A percentile compares a stretch with the other conserved stretches of the same genome.
phyloP scores from a whole-genome alignment of 1,284 basidiomycete genomes.

The Cryptococcus sp. region DNA sequence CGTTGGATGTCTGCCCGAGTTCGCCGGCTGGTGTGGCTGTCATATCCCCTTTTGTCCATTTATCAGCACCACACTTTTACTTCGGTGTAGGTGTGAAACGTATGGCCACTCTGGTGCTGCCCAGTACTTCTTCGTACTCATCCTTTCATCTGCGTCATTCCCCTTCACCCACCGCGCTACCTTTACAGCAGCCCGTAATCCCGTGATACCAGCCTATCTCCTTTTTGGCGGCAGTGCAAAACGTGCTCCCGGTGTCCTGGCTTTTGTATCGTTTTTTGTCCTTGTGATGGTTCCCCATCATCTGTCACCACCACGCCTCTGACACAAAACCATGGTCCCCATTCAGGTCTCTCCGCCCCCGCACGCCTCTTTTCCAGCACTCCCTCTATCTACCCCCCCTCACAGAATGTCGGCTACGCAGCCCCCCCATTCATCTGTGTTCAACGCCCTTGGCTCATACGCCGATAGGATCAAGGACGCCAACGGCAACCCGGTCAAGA shows the following conservation, averaged over 20 bases:
- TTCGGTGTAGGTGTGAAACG: no score
- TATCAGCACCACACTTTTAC: no score
- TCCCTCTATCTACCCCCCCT: constrained; percentile 5
- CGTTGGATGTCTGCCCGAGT: no score
- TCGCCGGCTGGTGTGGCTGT: no score
- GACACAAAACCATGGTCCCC: constrained; percentile 20
- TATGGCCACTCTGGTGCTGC: no score
- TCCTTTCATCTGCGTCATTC: constrained; percentile 9
- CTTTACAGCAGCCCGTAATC: no score
- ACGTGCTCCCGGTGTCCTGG: not conserved
- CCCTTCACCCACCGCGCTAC: not conserved
- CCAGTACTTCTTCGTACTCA: not conserved
- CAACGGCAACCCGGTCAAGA: constrained; percentile 17
- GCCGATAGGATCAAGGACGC: constrained; percentile 43
- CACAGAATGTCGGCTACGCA: constrained; percentile 18
- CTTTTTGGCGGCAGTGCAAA: no score
- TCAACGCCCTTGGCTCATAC: constrained; percentile 47
- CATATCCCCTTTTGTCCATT: no score
- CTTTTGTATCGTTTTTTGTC: not conserved
- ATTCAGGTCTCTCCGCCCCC: constrained; percentile 19
- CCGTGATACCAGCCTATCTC: no score
- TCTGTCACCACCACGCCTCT: not conserved
- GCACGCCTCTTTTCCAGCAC: constrained; percentile 13
- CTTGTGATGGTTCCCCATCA: not conserved
- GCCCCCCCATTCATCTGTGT: constrained; percentile 30